Percentiles rank a stretch among this genome's conserved stretches.
Evolutionary conservation across 805 yeast species (phyloP).

Genomic region (Lachancea dasiensis): DNA sequence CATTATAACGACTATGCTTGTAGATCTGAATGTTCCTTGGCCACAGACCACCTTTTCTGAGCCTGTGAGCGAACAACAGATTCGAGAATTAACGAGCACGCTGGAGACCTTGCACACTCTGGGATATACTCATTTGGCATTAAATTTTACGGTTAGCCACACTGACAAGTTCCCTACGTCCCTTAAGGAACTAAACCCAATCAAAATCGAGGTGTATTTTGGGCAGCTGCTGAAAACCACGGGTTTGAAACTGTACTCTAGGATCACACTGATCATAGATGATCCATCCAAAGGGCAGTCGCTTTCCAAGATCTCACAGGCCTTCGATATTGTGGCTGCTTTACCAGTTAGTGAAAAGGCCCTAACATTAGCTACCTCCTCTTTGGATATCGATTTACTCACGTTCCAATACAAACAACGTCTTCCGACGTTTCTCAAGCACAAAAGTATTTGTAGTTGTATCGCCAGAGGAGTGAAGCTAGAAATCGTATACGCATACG

Average conservation of each 20-base stretch:
- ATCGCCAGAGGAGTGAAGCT: slow-evolving; percentile 74
- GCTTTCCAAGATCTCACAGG: slow-evolving; percentile 29
- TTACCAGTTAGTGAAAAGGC: slow-evolving; percentile 78
- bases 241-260: slow-evolving; percentile 48
- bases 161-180: slow-evolving; percentile 47
- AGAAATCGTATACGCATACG: slow-evolving; percentile 65
- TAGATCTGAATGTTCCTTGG: slow-evolving; percentile 72
- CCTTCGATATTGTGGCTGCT: slow-evolving; percentile 76
- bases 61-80: slow-evolving; percentile 38
- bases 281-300: slow-evolving; percentile 73
- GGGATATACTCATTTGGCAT: slow-evolving; percentile 73
- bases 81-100: slow-evolving; percentile 42
- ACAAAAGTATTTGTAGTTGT: slow-evolving; percentile 79
- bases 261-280: slow-evolving; percentile 70
- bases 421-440: slow-evolving; percentile 72
- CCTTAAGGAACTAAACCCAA: slow-evolving; percentile 39
- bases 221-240: slow-evolving; percentile 29
- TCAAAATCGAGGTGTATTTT: slow-evolving; percentile 28
- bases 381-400: slow-evolving; percentile 74
- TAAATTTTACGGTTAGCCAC: slow-evolving; percentile 57
- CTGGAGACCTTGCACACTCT: slow-evolving; percentile 48
- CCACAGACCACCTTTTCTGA: slow-evolving; percentile 47
- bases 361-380: slow-evolving; percentile 64
- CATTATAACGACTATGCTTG: slow-evolving; percentile 42
- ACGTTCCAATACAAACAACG: slow-evolving; percentile 62